Conservation (phyloP, 352 stramenopile genomes). For the Saprolegnia parasitica region DNA sequence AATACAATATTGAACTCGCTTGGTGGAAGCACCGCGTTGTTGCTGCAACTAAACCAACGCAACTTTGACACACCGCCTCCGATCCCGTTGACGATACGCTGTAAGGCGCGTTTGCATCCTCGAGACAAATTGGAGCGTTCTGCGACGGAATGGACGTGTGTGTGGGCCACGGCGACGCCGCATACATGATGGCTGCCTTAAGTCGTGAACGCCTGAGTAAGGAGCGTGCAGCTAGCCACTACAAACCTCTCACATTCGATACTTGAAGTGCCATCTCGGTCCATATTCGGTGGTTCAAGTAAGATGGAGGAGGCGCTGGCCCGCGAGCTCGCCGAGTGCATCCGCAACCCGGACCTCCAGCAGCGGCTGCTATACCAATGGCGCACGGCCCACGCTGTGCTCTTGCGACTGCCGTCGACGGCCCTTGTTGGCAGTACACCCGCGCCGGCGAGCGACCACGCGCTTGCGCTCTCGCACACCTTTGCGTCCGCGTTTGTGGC, state of each 20-base stretch:
- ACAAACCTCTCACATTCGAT: neutral
- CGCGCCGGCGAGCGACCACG: neutral
- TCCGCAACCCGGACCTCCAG: slow-evolving; percentile 9
- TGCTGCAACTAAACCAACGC: no score
- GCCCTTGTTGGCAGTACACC: neutral
- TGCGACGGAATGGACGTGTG: no score
- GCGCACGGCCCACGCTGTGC: slow-evolving; percentile 19
- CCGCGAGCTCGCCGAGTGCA: neutral
- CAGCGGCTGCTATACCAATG: slow-evolving; percentile 25
- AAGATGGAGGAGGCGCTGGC: neutral
- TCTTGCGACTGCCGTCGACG: neutral
- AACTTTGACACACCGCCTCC: no score
- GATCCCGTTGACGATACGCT: no score
- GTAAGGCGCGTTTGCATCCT: no score
- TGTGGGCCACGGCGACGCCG: no score
- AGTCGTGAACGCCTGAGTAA: no score
- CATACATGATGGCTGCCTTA: no score
- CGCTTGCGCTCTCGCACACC: slow-evolving; percentile 11
- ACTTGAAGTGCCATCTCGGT: neutral
- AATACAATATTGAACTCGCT: no score
- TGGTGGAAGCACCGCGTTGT: no score
- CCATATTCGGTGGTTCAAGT: neutral
- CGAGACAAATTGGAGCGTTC: no score
- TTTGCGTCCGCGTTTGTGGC: slow-evolving; percentile 16
- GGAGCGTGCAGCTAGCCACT: no score